phyloP scores from a whole-genome alignment of 78 protist genomes.

The Chrysochromulina parva region DNA sequence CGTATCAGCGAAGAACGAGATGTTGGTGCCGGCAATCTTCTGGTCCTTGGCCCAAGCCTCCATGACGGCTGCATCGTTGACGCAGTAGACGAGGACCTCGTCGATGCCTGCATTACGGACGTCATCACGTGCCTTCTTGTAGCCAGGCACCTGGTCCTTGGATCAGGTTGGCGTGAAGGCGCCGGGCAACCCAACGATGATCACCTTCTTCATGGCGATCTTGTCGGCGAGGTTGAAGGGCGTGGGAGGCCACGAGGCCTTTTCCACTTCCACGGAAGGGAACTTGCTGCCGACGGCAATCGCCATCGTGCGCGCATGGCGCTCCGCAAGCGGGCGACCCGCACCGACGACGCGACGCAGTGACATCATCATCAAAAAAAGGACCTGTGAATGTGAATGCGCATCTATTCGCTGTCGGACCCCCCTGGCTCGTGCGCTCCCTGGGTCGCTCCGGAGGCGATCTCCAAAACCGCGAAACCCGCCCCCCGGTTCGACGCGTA shows the following conservation, averaged over 20 bases:
- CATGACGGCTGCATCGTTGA: slow-evolving; percentile 16
- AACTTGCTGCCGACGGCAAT: neutral
- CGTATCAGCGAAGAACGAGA: neutral
- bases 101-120: neutral
- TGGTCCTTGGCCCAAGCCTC: slow-evolving; percentile 5
- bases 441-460: no score
- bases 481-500: no score
- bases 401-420: no score
- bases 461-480: no score
- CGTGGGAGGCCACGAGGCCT: neutral
- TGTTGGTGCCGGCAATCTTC: neutral
- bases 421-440: no score
- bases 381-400: no score
- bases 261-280: neutral
- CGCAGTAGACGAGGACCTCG: slow-evolving; percentile 9
- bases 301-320: no score
- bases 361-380: no score
- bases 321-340: no score
- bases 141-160: neutral
- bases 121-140: neutral
- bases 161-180: slow-evolving; percentile 31
- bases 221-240: no score
- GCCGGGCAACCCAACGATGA: neutral
- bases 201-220: neutral
- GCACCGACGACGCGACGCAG: no score